A percentile compares a stretch with the other conserved stretches of the same genome.
Evolutionary conservation across 495 filamentous ascomycete species (phyloP).

Genomic region (Tuber borchii): DNA sequence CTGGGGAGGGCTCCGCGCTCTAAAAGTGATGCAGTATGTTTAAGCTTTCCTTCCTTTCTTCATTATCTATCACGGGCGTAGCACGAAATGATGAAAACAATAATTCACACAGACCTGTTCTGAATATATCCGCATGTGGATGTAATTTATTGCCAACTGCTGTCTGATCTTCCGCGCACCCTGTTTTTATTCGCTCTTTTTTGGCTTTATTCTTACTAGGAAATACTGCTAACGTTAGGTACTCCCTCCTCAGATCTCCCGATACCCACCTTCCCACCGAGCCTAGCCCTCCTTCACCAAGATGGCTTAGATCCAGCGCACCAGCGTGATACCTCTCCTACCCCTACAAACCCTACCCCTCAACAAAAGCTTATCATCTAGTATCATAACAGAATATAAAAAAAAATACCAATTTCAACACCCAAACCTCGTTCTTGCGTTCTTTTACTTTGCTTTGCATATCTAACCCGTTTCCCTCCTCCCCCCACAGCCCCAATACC

Average conservation of each 20-base stretch:
- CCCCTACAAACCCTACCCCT: neutral
- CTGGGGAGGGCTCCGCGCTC: neutral
- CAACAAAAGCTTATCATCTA: neutral
- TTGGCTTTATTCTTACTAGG: neutral
- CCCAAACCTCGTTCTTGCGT: neutral
- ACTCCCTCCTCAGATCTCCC: neutral
- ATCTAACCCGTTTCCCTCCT: neutral
- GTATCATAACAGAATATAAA: neutral
- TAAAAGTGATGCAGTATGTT: conserved; percentile 16
- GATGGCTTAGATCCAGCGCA: neutral
- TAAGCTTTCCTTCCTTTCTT: conserved; percentile 31
- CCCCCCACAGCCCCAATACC: no score
- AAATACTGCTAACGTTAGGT: neutral
- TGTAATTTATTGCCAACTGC: conserved; percentile 64
- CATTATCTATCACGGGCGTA: neutral
- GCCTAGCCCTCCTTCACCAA: neutral
- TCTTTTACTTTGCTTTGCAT: neutral
- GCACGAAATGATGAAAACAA: conserved; percentile 44
- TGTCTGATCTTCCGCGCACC: conserved; percentile 54
- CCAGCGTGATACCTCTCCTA: neutral
- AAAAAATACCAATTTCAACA: neutral
- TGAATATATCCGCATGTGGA: conserved; percentile 58
- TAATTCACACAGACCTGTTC: conserved; percentile 75
- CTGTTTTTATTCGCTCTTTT: neutral
- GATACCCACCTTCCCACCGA: neutral